A percentile compares a stretch with the other conserved stretches of the same genome.
Evolutionary conservation across 2,329 filamentous ascomycete species (phyloP).

Genomic region (Ophiostoma fasciatum): DNA sequence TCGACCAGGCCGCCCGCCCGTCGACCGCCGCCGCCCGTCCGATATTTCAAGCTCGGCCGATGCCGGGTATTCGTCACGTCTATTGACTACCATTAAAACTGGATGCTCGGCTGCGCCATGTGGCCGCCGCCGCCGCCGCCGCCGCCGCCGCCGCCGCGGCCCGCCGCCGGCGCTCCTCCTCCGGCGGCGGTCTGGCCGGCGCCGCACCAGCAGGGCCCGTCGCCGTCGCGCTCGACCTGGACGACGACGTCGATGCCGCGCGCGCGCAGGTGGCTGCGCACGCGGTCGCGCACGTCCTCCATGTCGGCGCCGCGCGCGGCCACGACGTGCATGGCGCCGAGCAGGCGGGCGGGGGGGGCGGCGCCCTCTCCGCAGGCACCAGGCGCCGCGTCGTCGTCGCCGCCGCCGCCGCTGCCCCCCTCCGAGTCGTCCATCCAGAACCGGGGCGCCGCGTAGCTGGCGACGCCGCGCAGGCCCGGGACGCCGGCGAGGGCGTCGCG

Average conservation of each 20-base stretch:
- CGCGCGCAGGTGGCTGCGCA: slow-evolving; percentile 52
- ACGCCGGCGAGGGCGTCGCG: slow-evolving; percentile 78
- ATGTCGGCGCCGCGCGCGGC: slow-evolving; percentile 57
- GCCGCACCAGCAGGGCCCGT: slow-evolving; percentile 48
- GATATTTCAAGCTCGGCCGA: too few relatives aligned
- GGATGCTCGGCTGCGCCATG: slow-evolving; percentile 13
- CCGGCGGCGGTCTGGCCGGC: too few relatives aligned
- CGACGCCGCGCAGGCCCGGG: slow-evolving; percentile 66
- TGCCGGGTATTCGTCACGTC: too few relatives aligned
- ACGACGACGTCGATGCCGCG: slow-evolving; percentile 70
- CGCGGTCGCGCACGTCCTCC: slow-evolving; percentile 73
- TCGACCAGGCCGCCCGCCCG: too few relatives aligned
- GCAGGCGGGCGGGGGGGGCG: slow-evolving; percentile 29
- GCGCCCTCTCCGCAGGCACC: slow-evolving; percentile 68
- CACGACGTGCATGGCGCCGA: slow-evolving; percentile 78
- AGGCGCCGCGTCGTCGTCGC: slow-evolving; percentile 41
- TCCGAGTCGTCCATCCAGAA: slow-evolving; percentile 76
- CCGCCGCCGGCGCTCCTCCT: too few relatives aligned
- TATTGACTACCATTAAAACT: slow-evolving; percentile 14
- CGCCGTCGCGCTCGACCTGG: slow-evolving; percentile 77
- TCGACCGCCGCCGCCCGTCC: too few relatives aligned
- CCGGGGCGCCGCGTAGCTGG: slow-evolving; percentile 70
- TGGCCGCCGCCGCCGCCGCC: slow-evolving; percentile 6
- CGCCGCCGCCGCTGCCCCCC: slow-evolving; percentile 68
- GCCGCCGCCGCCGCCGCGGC: slow-evolving; percentile 16